Conservation (phyloP, 1,284 basidiomycete genomes). For the Athelia psychrophila region DNA sequence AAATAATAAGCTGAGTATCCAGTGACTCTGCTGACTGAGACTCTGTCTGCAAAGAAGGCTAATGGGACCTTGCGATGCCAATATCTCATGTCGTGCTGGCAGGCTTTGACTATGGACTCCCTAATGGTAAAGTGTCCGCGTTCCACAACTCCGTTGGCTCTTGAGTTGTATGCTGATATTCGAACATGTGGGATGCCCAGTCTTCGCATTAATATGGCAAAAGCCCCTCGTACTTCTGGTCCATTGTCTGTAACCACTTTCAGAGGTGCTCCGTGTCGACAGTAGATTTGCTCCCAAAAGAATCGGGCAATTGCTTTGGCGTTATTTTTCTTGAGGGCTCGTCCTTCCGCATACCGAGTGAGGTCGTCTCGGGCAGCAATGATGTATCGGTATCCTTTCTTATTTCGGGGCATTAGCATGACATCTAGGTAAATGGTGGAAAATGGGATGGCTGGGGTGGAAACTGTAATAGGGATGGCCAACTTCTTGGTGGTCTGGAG, state of each 20-base stretch:
- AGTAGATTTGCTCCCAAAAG: slow-evolving; percentile 30
- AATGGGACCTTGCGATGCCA: background rate
- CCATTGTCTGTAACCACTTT: slow-evolving; percentile 34
- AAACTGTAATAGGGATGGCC: slow-evolving; percentile 26
- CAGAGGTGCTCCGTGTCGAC: slow-evolving; percentile 25
- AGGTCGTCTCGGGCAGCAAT: slow-evolving; percentile 24
- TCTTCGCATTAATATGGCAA: slow-evolving; percentile 12
- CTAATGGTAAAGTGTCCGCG: slow-evolving; percentile 8
- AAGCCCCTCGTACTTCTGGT: slow-evolving; percentile 18
- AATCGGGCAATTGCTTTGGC: slow-evolving; percentile 19
- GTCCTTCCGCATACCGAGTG: slow-evolving; percentile 24
- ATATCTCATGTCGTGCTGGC: slow-evolving; percentile 3
- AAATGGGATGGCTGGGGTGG: slow-evolving; percentile 26
- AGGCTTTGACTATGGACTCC: slow-evolving; percentile 14
- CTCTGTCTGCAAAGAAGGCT: slow-evolving; percentile 17
- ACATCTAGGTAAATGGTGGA: slow-evolving; percentile 30
- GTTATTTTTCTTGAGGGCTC: slow-evolving; percentile 20
- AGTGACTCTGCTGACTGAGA: slow-evolving; percentile 22
- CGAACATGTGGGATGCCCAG: slow-evolving; percentile 13
- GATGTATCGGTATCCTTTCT: slow-evolving; percentile 13
- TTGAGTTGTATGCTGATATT: slow-evolving; percentile 23
- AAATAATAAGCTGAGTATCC: slow-evolving; percentile 31
- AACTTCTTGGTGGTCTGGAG: slow-evolving; percentile 20
- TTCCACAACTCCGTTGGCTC: slow-evolving; percentile 15
- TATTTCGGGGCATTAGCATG: slow-evolving; percentile 17